Conservation (phyloP, 768 basidiomycete genomes). For the Mycena leptocephala region DNA sequence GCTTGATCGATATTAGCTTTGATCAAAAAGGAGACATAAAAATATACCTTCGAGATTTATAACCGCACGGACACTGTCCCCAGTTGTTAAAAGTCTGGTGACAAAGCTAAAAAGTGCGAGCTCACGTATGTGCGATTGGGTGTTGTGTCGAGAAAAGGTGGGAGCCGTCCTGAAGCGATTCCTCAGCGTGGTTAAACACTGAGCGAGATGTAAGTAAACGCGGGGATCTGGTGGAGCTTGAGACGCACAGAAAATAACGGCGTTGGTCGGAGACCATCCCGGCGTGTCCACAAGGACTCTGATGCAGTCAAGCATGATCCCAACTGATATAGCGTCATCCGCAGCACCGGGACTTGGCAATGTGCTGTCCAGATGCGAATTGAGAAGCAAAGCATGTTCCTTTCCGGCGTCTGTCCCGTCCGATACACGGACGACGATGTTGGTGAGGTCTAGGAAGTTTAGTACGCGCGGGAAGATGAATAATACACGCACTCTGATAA, state of each 20-base stretch:
- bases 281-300: slow-evolving; percentile 82
- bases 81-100: slow-evolving; percentile 9
- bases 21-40: background rate
- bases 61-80: slow-evolving; percentile 80
- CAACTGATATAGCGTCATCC: slow-evolving; percentile 91
- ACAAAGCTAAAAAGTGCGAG: slow-evolving; percentile 23
- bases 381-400: slow-evolving; percentile 89
- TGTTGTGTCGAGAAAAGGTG: slow-evolving; percentile 96
- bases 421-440: slow-evolving; percentile 91
- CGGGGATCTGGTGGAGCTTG: background rate
- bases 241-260: slow-evolving; percentile 82
- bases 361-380: slow-evolving; percentile 92
- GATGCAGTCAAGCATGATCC: slow-evolving; percentile 93
- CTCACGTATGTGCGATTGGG: slow-evolving; percentile 78
- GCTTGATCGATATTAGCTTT: slow-evolving; percentile 58
- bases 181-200: slow-evolving; percentile 98
- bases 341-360: slow-evolving; percentile 91
- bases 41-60: slow-evolving; percentile 90
- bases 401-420: slow-evolving; percentile 81
- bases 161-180: slow-evolving; percentile 94
- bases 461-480: background rate
- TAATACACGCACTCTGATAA: slow-evolving; percentile 65
- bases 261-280: slow-evolving; percentile 80
- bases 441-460: slow-evolving; percentile 70
- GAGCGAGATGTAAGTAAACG: background rate